Percentiles rank a stretch among this genome's conserved stretches.
Conservation (phyloP, 1,139 yeast genomes). For the Sugiyamaella grinbergsii region DNA sequence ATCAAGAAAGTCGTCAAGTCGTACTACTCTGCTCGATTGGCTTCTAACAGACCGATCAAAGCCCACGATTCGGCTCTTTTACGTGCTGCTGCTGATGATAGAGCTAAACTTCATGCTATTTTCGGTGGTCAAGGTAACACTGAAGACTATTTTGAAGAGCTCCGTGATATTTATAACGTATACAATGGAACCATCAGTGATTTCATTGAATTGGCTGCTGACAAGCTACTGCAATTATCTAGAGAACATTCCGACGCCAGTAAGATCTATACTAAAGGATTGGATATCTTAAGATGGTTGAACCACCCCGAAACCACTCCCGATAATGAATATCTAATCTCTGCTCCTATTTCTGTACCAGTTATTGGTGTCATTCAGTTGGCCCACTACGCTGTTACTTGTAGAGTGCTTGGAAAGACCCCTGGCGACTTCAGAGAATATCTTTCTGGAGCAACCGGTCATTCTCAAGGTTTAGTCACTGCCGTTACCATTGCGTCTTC, state of each 20-base stretch:
- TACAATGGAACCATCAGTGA: slow-evolving; percentile 77
- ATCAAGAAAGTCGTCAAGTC: slow-evolving; percentile 74
- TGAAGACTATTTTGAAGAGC: slow-evolving; percentile 96
- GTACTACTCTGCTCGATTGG: slow-evolving; percentile 59
- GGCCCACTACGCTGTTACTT: slow-evolving; percentile 87
- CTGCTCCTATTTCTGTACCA: slow-evolving; percentile 95
- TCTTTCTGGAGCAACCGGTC: slow-evolving; percentile 91
- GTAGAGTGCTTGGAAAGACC: slow-evolving; percentile 78
- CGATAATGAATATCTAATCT: slow-evolving; percentile 80
- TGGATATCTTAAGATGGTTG: slow-evolving; percentile 86
- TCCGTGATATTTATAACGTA: slow-evolving; percentile 76
- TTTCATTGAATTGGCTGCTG: slow-evolving; percentile 68
- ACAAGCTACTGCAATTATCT: slow-evolving; percentile 66
- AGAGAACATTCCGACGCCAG: slow-evolving; percentile 75
- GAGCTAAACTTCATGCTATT: slow-evolving; percentile 73
- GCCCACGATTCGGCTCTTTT: slow-evolving; percentile 65
- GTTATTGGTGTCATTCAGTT: slow-evolving; percentile 93
- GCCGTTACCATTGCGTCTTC: slow-evolving; percentile 90
- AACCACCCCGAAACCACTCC: slow-evolving; percentile 84
- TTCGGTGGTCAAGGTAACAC: slow-evolving; percentile 99
- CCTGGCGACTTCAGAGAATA: slow-evolving; percentile 83
- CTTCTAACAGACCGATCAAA: slow-evolving; percentile 52
- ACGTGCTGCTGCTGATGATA: slow-evolving; percentile 58
- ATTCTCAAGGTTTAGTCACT: slow-evolving; percentile 95
- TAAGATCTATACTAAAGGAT: slow-evolving; percentile 91